Base-by-base conservation (phyloP, 768 basidiomycete species). In the Phylloporus sp. region DNA sequence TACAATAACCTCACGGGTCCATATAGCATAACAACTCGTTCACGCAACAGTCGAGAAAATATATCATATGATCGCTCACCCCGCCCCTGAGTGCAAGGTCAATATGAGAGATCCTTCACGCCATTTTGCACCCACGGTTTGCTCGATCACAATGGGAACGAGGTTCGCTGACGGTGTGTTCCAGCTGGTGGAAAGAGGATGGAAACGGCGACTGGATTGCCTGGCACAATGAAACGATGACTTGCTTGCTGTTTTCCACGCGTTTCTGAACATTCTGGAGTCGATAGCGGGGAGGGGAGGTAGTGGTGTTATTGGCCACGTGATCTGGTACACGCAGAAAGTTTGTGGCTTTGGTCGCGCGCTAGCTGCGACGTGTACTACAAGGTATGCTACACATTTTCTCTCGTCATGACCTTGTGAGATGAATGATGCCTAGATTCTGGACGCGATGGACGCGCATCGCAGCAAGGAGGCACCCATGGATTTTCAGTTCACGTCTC, bases 1-100 rank as follows among this genome's bases (percentile, higher is more conserved):
- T 31, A 35, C 41, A 42, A 54, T 48, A 31, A 38, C 73, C 83
- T 57, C 61, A 94, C 94, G 14, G 92, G 86, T 17, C 93, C 94
- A 58, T 89, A 87, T 29, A 97, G 76, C 84, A 97, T 96, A 57
- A 98, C 89, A 28, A 97, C 94, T 40, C 95, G 79, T 63, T 98
- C 95, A 53, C 90, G 76, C 31, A 98, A 74, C 39, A 98, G 76
- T 18, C 95, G 80, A 29, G 94, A 97, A 69, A 92, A 98, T 46
- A 98, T 96, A 62, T 97, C 94, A 70, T 96, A 95, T 22, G 88
- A 90, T 29, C 90, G 77, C 67, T 91, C 90, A 11, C 90, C 89
- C 58, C 90, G 78, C 37, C 86, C 86, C 86, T 90, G 55, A 4
- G 42, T 41, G 48, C 35, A 55, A 45, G 35, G 41, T 14, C 17